phyloP scores from a whole-genome alignment of 2,329 filamentous ascomycete species.

The Diaporthe longicolla region DNA sequence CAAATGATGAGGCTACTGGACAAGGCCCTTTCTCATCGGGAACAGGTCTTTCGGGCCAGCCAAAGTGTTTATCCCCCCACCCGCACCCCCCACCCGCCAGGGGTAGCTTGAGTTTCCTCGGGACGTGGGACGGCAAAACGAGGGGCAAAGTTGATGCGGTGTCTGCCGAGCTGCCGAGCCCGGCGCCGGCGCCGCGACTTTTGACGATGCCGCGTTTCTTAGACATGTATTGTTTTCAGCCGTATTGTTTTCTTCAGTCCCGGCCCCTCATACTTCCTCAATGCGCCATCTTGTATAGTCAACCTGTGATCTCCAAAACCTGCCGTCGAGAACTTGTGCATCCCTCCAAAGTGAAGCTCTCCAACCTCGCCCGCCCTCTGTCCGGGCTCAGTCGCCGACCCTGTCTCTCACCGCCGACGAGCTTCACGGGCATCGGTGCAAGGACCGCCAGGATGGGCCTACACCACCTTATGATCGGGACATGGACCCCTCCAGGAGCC shows the following conservation, averaged over 20 bases:
- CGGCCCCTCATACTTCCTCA: too few species aligned
- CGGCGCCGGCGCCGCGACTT: conserved; percentile 27
- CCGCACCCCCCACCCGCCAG: conserved; percentile 13
- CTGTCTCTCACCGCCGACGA: conserved; percentile 38
- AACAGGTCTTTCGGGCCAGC: background rate
- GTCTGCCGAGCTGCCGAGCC: conserved; percentile 7
- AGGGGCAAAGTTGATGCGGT: conserved; percentile 33
- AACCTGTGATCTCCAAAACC: too few species aligned
- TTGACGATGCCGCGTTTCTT: conserved; percentile 11
- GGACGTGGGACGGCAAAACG: conserved; percentile 22
- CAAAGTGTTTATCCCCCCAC: conserved; percentile 33
- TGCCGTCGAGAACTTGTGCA: background rate
- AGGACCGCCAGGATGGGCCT: conserved; percentile 71
- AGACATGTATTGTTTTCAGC: background rate
- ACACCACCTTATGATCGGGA: conserved; percentile 93
- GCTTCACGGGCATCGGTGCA: background rate
- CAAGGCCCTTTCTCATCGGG: too few species aligned
- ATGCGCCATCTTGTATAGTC: background rate
- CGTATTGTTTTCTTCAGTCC: too few species aligned
- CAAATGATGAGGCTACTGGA: too few species aligned
- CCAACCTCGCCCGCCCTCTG: conserved; percentile 31
- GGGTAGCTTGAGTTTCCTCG: conserved; percentile 19
- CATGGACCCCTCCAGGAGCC: conserved; percentile 90
- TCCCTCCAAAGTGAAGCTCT: conserved; percentile 33
- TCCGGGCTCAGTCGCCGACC: conserved; percentile 45